Base-by-base conservation (phyloP, 2,329 filamentous ascomycete species). In the Trichoderma sp. region DNA sequence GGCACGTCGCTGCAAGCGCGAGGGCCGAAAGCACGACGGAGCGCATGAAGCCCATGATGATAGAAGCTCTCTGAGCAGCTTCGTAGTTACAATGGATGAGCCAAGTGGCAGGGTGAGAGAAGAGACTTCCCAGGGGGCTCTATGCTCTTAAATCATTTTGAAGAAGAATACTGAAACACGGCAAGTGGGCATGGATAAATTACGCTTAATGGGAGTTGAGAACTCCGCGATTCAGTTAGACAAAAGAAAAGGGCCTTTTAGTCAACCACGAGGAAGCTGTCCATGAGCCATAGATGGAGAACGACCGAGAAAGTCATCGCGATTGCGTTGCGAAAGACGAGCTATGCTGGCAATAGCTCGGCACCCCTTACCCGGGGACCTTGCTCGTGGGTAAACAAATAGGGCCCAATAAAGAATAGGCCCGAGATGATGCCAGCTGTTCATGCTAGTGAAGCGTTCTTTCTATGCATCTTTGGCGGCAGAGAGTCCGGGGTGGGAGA, bases 11-110 rank as follows among this genome's bases (percentile, higher is more conserved):
- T 38, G 66, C 66, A n/a, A 68, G 29, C 27, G 66, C 16, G 8
- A 68, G 29, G 45, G 14, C 50, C 45, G 66, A 56, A 38, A 68
- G 45, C 29, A 68, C 45, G 45, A 50, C 66, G 45, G 66, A 68
- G 45, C 66, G 66, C 56, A 68, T n/a, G 38, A 68, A 68, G 29
- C 66, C 66, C 66, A 68, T 68, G 66, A 27, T 59, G 66, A 59
- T 11, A 24, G 66, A 59, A 27, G 45, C 66, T 56, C 24, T 27
- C 66, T 59, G n/a, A 31, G 24, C 29, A 53, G 50, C 45, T 68
- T 68, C 6, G 29, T 31, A 35, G n/a, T 50, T 31, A 33, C 27
- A n/a, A 31, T 56, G 65, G 27, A 56, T 41, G 66, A 35, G 33
- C 41, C 33, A 56, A 35, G 45, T 53, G 9, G 18, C n/a, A 53